These are phyloP conservation scores for Boletus pseudo-olivaceus DNA, from an alignment of 768 basidiomycete genomes.

Conservation along the genomic window DNA sequence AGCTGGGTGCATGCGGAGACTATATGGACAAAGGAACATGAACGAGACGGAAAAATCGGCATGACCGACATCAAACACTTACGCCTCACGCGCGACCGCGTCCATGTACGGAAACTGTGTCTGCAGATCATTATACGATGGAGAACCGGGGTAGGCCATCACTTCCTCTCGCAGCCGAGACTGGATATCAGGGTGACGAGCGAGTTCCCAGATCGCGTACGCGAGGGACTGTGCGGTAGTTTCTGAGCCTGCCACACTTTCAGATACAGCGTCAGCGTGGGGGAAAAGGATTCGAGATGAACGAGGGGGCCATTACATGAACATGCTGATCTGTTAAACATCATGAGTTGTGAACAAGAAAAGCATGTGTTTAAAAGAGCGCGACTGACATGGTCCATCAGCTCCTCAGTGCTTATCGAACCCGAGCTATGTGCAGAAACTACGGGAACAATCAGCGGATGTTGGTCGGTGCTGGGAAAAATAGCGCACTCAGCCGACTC, in stretches of 20 bases:
- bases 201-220: constrained; percentile 8
- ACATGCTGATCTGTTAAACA: constrained; percentile 8
- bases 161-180: neutral
- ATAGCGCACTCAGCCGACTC: neutral
- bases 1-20: constrained; percentile 1
- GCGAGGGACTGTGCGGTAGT: constrained; percentile 6
- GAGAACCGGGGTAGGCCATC: neutral
- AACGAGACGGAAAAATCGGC: neutral
- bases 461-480: neutral
- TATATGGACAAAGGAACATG: neutral
- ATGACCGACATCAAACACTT: neutral
- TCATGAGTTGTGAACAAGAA: neutral
- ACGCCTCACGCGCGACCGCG: constrained; percentile 4
- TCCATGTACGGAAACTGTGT: constrained; percentile 7
- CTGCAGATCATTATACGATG: constrained; percentile 6
- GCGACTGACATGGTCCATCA: constrained; percentile 6
- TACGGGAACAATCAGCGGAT: neutral
- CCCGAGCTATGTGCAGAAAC: constrained; percentile 4
- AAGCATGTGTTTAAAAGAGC: too few relatives aligned
- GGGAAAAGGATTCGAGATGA: neutral
- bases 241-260: constrained; percentile 4
- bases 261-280: neutral
- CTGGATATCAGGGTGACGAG: constrained; percentile 1
- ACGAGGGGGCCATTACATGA: neutral
- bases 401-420: neutral